Conservation (phyloP, 306 rosid genomes). For the Trichosanthes truncata region DNA sequence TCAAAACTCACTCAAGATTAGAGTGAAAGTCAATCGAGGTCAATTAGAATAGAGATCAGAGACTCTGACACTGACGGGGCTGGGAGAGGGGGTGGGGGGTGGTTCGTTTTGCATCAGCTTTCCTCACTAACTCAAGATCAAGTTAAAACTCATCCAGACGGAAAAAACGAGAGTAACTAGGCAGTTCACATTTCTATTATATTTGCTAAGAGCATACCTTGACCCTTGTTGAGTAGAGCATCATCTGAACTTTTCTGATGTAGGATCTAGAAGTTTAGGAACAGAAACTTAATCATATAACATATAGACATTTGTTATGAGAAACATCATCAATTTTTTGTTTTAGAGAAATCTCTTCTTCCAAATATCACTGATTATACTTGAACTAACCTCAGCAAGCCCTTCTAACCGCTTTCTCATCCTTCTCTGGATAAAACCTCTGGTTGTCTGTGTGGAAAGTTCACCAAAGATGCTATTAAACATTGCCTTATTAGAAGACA, state of each 20-base stretch:
- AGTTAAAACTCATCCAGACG: not conserved
- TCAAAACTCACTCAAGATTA: not conserved
- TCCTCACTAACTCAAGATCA: not conserved
- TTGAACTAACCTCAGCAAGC: conserved; percentile 45
- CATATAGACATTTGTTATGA: not conserved
- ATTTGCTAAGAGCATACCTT: conserved; percentile 33
- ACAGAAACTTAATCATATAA: not conserved
- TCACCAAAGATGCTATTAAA: not conserved
- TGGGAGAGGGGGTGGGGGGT: too few relatives aligned
- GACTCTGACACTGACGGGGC: not conserved
- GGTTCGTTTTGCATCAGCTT: not conserved
- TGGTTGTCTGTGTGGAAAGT: conserved; percentile 41
- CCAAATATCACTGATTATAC: not conserved
- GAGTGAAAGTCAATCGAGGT: not conserved
- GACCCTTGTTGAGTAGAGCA: conserved; percentile 18
- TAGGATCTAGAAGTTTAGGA: conserved; percentile 41
- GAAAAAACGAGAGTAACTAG: not conserved
- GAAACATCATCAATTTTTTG: not conserved
- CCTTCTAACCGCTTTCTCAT: conserved; percentile 68
- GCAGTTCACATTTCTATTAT: not conserved
- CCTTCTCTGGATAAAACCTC: conserved; percentile 75
- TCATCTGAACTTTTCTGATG: conserved; percentile 32
- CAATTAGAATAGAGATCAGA: not conserved
- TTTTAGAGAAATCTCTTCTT: not conserved
- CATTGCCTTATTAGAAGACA: not conserved